A percentile compares a stretch with the other conserved stretches of the same genome.
Conservation (phyloP, 306 rosid species). For the Purshia tridentata region DNA sequence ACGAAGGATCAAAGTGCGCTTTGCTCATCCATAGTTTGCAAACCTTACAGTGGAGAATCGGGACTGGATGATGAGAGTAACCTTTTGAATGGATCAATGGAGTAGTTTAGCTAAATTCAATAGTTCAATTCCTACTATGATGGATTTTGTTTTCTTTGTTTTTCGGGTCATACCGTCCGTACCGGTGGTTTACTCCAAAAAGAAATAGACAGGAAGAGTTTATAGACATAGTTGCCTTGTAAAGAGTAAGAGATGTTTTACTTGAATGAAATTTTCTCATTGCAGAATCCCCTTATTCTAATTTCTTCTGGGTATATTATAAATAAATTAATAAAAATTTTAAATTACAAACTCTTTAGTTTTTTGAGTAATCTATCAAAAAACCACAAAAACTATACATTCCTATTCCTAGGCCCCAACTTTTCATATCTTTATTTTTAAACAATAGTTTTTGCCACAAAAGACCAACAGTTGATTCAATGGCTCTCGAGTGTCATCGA, state of each 20-base stretch:
- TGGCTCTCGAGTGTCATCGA: too few relatives aligned
- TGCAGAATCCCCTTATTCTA: neutral
- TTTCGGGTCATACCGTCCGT: neutral
- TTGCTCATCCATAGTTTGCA: slow-evolving; percentile 23
- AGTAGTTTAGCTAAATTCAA: neutral
- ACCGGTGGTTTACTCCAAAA: neutral
- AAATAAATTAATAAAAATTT: too few relatives aligned
- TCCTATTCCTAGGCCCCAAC: too few relatives aligned
- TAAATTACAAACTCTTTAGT: too few relatives aligned
- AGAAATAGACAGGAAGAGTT: slow-evolving; percentile 10
- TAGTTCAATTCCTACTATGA: neutral
- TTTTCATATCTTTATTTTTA: too few relatives aligned
- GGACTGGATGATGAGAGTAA: neutral
- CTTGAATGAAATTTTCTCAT: slow-evolving; percentile 3
- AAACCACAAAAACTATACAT: too few relatives aligned
- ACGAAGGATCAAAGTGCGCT: slow-evolving; percentile 45
- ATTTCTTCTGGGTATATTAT: too few relatives aligned
- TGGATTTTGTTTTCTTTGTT: slow-evolving; percentile 12
- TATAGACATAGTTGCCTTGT: slow-evolving; percentile 12
- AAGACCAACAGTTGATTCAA: too few relatives aligned
- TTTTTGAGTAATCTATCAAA: too few relatives aligned
- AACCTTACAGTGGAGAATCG: neutral
- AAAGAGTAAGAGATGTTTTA: neutral
- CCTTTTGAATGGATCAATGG: neutral
- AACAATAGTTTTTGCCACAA: too few relatives aligned